These are phyloP conservation scores for Podospora appendiculata DNA, from an alignment of 495 filamentous ascomycete genomes.

Conservation along the genomic window DNA sequence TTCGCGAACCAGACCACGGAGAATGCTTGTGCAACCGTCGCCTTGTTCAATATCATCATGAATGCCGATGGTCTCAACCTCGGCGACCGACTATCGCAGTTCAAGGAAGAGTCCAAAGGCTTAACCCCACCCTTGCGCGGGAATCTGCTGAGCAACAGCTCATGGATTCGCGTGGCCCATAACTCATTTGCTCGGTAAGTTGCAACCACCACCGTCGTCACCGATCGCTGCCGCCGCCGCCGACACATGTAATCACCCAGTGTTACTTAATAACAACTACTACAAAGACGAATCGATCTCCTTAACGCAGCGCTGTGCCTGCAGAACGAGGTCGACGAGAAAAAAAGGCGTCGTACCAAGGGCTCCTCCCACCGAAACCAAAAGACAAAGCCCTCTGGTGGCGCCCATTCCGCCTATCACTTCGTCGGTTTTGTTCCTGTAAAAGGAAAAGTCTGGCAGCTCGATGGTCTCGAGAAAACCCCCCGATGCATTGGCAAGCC, in stretches of 20 bases:
- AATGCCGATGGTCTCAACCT: constrained; percentile 58
- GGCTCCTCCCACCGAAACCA: constrained; percentile 8
- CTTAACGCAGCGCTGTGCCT: constrained; percentile 67
- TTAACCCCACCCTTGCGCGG: constrained; percentile 69
- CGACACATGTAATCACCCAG: background rate
- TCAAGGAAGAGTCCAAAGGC: constrained; percentile 61
- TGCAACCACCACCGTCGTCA: background rate
- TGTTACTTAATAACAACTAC: constrained; percentile 18
- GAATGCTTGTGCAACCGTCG: constrained; percentile 84
- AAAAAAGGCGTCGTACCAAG: constrained; percentile 20
- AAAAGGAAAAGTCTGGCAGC: constrained; percentile 69
- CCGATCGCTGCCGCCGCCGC: too few species aligned
- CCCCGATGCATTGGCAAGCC: constrained; percentile 63
- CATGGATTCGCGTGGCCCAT: constrained; percentile 71
- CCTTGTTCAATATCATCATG: constrained; percentile 85
- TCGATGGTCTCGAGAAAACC: constrained; percentile 75
- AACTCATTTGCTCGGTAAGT: constrained; percentile 78
- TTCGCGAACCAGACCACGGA: constrained; percentile 87
- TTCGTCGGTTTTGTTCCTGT: constrained; percentile 87
- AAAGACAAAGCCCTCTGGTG: constrained; percentile 20
- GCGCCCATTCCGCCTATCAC: constrained; percentile 53
- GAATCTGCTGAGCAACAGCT: constrained; percentile 61
- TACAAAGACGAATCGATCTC: constrained; percentile 58
- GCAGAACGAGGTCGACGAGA: constrained; percentile 49
- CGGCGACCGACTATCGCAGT: constrained; percentile 56